A percentile compares a stretch with the other conserved stretches of the same genome.
phyloP scores from a whole-genome alignment of 345 rosid species.

The Murraya paniculata region DNA sequence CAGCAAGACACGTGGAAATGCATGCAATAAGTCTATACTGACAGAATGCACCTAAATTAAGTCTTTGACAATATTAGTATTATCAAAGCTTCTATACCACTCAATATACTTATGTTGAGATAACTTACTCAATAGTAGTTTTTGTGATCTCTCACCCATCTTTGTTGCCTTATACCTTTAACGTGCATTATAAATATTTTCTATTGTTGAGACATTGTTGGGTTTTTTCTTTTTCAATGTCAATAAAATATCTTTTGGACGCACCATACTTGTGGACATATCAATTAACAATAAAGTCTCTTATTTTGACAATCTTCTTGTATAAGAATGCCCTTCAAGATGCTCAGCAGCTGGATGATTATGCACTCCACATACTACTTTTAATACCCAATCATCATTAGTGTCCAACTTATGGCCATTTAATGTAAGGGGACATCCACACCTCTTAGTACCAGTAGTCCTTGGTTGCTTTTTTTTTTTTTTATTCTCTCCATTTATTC shows the following conservation, averaged over 20 bases:
- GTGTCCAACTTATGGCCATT: not conserved
- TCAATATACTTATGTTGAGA: no score
- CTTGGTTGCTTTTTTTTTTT: not conserved
- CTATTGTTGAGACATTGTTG: not conserved
- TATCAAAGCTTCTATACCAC: no score
- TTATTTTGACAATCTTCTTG: not conserved
- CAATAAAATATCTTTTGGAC: not conserved
- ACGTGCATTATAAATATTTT: not conserved
- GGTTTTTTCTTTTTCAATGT: not conserved
- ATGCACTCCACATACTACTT: not conserved
- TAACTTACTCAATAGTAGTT: not conserved
- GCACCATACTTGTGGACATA: not conserved
- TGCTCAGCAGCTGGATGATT: not conserved
- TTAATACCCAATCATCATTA: not conserved
- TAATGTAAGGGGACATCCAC: not conserved
- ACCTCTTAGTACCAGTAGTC: not conserved
- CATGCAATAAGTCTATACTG: no score
- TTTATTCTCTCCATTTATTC: not conserved
- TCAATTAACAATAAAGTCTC: not conserved
- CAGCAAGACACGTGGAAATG: not conserved
- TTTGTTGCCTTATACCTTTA: not conserved
- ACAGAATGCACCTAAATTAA: no score
- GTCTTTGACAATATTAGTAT: no score
- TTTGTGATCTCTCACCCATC: not conserved
- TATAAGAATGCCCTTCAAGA: not conserved